phyloP scores from a whole-genome alignment of 768 basidiomycete genomes.

The Cyathus striatus region DNA sequence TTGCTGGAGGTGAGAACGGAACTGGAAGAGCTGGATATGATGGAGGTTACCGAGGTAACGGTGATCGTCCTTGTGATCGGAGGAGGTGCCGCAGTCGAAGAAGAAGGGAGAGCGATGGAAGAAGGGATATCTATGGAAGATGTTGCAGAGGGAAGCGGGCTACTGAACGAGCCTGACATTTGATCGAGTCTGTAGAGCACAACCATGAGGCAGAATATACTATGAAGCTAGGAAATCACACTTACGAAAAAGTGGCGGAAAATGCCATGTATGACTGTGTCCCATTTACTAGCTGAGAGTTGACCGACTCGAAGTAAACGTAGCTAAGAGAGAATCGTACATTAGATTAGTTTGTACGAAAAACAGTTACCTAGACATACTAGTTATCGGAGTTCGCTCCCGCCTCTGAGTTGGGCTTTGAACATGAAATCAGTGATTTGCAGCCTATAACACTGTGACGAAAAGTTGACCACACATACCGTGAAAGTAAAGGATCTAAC shows the following conservation, averaged over 20 bases:
- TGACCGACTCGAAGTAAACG: slow-evolving; percentile 47
- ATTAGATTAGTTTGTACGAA: slow-evolving; percentile 5
- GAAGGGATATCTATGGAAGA: slow-evolving; percentile 34
- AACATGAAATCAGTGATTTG: slow-evolving; percentile 1
- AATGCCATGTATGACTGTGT: slow-evolving; percentile 31
- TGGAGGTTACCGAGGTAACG: slow-evolving; percentile 20
- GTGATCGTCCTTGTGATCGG: slow-evolving; percentile 36
- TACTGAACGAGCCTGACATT: slow-evolving; percentile 56
- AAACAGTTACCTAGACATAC: slow-evolving; percentile 29
- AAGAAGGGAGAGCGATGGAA: slow-evolving; percentile 28
- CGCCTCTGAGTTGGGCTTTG: slow-evolving; percentile 52
- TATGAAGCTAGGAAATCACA: slow-evolving; percentile 3
- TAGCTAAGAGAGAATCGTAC: slow-evolving; percentile 38
- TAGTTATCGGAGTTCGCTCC: slow-evolving; percentile 55
- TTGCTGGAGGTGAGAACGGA: too few relatives aligned
- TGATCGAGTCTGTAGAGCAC: slow-evolving; percentile 37
- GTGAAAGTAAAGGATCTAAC: slow-evolving; percentile 48
- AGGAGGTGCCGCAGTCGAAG: slow-evolving; percentile 8
- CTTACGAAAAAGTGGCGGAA: slow-evolving; percentile 56
- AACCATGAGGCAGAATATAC: neutral
- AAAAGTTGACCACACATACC: slow-evolving; percentile 26
- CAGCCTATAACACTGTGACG: neutral
- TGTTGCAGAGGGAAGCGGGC: slow-evolving; percentile 45
- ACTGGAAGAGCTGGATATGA: too few relatives aligned
- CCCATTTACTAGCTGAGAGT: slow-evolving; percentile 19